A percentile compares a stretch with the other conserved stretches of the same genome.
These are phyloP conservation scores for Nemophila menziesii DNA, from an alignment of 257 asterid genomes.

Conservation along the genomic window DNA sequence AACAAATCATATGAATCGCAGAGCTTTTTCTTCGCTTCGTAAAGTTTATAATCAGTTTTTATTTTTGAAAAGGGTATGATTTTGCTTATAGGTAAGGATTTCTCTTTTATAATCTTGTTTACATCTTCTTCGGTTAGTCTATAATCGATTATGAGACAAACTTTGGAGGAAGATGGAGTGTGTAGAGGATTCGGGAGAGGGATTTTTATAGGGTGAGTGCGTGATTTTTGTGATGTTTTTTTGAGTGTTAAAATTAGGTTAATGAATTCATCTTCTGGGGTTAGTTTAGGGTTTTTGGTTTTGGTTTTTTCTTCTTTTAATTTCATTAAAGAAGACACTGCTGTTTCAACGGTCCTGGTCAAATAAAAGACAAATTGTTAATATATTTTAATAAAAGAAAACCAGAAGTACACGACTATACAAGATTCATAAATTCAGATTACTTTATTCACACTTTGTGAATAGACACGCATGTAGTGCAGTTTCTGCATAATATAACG, in stretches of 20 bases:
- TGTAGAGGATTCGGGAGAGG: slow-evolving; percentile 49
- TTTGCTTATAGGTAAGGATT: slow-evolving; percentile 40
- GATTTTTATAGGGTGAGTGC: slow-evolving; percentile 48
- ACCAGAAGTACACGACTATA: no score
- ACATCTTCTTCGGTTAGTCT: slow-evolving; percentile 42
- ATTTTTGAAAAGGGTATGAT: slow-evolving; percentile 60
- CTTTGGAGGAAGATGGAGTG: slow-evolving; percentile 20
- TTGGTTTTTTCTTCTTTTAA: slow-evolving; percentile 39
- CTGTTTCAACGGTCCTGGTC: slow-evolving; percentile 23
- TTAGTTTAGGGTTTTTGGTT: slow-evolving; percentile 44
- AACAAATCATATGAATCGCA: slow-evolving; percentile 66
- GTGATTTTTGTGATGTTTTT: slow-evolving; percentile 56
- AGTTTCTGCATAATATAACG: no score
- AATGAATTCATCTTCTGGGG: slow-evolving; percentile 62
- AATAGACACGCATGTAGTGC: no score
- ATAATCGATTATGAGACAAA: slow-evolving; percentile 67
- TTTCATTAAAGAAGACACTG: slow-evolving; percentile 49
- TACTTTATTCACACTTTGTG: no score
- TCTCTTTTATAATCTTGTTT: slow-evolving; percentile 49
- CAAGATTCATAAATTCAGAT: no score
- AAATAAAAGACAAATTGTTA: no score
- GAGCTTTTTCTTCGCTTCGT: slow-evolving; percentile 67
- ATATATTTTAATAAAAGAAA: no score
- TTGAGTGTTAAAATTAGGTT: slow-evolving; percentile 67
- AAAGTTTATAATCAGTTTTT: slow-evolving; percentile 61